Conservation (phyloP, 257 asterid species). For the Eucommia ulmoides region DNA sequence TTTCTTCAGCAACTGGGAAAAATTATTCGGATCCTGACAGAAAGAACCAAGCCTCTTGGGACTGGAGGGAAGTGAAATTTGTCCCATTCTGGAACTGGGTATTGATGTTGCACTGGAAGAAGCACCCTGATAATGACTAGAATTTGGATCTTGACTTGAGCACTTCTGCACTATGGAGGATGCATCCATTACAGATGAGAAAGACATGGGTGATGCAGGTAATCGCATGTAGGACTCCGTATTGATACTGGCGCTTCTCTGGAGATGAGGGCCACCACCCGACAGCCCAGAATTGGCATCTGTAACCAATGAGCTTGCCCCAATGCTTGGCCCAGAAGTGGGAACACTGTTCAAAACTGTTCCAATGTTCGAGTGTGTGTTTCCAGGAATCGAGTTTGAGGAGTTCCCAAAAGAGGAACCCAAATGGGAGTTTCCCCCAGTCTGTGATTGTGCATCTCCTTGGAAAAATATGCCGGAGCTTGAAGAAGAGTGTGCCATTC, state of each 20-base stretch:
- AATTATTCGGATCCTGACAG: constrained; percentile 15
- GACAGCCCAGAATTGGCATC: constrained; percentile 96
- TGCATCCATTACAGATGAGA: constrained; percentile 10
- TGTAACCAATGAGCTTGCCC: constrained; percentile 94
- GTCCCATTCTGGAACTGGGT: constrained; percentile 10
- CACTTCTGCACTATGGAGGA: constrained; percentile 3
- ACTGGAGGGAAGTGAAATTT: constrained; percentile 9
- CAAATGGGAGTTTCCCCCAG: constrained; percentile 57
- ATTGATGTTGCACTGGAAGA: constrained; percentile 10
- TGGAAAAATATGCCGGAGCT: constrained; percentile 78
- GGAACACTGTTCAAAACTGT: constrained; percentile 56
- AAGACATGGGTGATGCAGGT: constrained; percentile 14
- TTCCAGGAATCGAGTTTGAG: constrained; percentile 43
- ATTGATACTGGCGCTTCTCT: constrained; percentile 85
- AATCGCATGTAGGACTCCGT: constrained; percentile 24
- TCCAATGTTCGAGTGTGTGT: constrained; percentile 35
- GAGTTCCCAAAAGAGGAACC: constrained; percentile 66
- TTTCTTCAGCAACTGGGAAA: constrained; percentile 18
- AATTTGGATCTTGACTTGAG: constrained; percentile 14
- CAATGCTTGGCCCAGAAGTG: constrained; percentile 82
- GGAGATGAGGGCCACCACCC: constrained; percentile 76
- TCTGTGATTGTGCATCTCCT: constrained; percentile 69
- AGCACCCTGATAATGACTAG: constrained; percentile 10
- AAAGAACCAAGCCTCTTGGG: constrained; percentile 34
- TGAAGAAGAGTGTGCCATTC: constrained; percentile 69